These are phyloP conservation scores for Trichoderma sp. DNA, from an alignment of 2,329 filamentous ascomycete genomes.

Conservation along the genomic window DNA sequence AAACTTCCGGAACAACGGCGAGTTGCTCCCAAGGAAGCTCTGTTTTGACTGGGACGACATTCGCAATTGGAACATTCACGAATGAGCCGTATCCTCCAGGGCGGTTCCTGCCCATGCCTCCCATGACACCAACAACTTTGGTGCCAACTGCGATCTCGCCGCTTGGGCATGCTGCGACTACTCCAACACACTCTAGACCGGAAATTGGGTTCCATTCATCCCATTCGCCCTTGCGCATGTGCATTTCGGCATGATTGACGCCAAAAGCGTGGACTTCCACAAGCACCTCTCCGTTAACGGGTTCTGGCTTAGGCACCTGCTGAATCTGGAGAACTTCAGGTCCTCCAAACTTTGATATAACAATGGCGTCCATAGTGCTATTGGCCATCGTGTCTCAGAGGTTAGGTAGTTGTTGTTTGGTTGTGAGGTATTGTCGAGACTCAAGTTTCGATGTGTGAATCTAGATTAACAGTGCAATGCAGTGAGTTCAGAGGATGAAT, in stretches of 20 bases:
- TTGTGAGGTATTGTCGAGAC: neutral
- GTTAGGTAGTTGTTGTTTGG: neutral
- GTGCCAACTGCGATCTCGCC: slow-evolving; percentile 34
- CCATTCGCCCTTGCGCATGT: slow-evolving; percentile 45
- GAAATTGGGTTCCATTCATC: slow-evolving; percentile 39
- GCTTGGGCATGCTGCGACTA: slow-evolving; percentile 36
- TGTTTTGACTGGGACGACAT: slow-evolving; percentile 4
- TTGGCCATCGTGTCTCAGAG: neutral
- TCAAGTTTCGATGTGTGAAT: neutral
- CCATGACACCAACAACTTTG: slow-evolving; percentile 41
- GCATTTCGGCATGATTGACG: slow-evolving; percentile 45
- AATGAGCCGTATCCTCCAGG: slow-evolving; percentile 40
- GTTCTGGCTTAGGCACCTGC: slow-evolving; percentile 17
- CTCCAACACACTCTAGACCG: slow-evolving; percentile 44
- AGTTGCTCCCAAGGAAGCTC: slow-evolving; percentile 16
- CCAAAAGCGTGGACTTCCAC: slow-evolving; percentile 42
- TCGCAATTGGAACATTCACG: neutral
- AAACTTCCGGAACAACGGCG: slow-evolving; percentile 12
- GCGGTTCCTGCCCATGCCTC: slow-evolving; percentile 40
- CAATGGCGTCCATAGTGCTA: slow-evolving; percentile 13
- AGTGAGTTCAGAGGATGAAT: neutral
- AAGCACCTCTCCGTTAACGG: slow-evolving; percentile 31
- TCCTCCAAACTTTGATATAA: slow-evolving; percentile 13
- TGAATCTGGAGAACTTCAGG: slow-evolving; percentile 10
- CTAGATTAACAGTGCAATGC: neutral